Conservation (phyloP, 352 stramenopile genomes). For the Globisporangium paddicum region DNA sequence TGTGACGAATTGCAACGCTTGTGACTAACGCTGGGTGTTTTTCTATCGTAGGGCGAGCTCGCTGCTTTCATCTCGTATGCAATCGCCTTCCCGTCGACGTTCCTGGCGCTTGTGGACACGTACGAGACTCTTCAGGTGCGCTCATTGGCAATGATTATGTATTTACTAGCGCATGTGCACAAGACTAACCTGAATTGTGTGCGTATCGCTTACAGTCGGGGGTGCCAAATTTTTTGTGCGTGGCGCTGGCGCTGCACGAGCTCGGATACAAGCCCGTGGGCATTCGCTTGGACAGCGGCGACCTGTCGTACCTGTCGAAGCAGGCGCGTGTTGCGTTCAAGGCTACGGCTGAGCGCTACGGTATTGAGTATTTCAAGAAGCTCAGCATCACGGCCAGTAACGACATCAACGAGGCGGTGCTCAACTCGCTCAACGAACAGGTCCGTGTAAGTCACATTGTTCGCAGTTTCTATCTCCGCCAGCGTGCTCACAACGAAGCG, state of each 20-base stretch:
- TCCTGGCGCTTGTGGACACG: conserved; percentile 98
- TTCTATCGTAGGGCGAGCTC: conserved; percentile 91
- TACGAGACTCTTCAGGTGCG: conserved; percentile 95
- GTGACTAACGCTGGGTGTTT: neutral
- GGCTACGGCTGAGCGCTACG: conserved; percentile 41
- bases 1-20: neutral
- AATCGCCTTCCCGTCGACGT: conserved; percentile 94
- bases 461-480: neutral
- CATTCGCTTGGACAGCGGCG: conserved; percentile 97
- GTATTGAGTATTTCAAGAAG: conserved; percentile 74
- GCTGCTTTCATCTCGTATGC: conserved; percentile 98
- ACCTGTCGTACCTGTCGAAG: conserved; percentile 95
- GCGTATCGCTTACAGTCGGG: conserved; percentile 60
- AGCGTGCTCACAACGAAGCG: neutral
- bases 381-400: conserved; percentile 97
- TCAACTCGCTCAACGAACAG: conserved; percentile 94
- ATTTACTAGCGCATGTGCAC: neutral
- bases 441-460: conserved; percentile 25
- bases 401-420: conserved; percentile 98
- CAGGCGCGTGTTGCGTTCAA: conserved; percentile 71
- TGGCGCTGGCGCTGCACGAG: conserved; percentile 93
- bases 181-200: neutral
- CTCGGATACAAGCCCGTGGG: conserved; percentile 89
- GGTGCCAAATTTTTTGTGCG: conserved; percentile 96
- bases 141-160: conserved; percentile 1